phyloP scores from a whole-genome alignment of 257 asterid species.

The Solanum etuberosum region DNA sequence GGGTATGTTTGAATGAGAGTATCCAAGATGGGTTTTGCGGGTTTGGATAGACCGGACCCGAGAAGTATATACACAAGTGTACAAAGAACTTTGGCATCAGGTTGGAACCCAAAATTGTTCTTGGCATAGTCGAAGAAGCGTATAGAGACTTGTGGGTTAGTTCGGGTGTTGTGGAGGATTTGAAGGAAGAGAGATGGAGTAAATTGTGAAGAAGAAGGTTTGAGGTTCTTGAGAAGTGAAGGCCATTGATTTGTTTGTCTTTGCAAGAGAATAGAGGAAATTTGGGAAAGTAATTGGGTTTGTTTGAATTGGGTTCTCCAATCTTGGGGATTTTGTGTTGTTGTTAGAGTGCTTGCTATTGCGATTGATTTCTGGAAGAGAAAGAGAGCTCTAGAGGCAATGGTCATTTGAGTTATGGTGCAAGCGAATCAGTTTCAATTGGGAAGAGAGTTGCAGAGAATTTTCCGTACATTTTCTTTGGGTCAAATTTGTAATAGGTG shows the following conservation, averaged over 20 bases:
- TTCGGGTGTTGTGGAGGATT: slow-evolving; percentile 38
- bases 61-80: slow-evolving; percentile 33
- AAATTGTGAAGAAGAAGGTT: slow-evolving; percentile 24
- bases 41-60: slow-evolving; percentile 34
- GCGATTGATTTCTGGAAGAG: not conserved
- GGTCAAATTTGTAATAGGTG: not conserved
- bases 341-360: not conserved
- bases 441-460: not conserved
- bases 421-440: not conserved
- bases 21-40: slow-evolving; percentile 43
- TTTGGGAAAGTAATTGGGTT: slow-evolving; percentile 45
- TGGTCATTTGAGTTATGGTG: not conserved
- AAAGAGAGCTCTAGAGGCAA: not conserved
- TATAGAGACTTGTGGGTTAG: slow-evolving; percentile 42
- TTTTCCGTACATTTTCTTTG: not conserved
- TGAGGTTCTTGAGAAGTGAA: slow-evolving; percentile 49
- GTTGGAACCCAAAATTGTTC: slow-evolving; percentile 40
- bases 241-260: slow-evolving; percentile 56
- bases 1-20: slow-evolving; percentile 36
- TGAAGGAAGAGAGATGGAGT: slow-evolving; percentile 47
- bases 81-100: slow-evolving; percentile 43
- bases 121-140: slow-evolving; percentile 61
- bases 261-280: slow-evolving; percentile 54
- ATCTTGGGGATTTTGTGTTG: slow-evolving; percentile 8
- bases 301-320: slow-evolving; percentile 56